A percentile compares a stretch with the other conserved stretches of the same genome.
phyloP scores from a whole-genome alignment of 352 stramenopile genomes.

The Phytophthora pini region DNA sequence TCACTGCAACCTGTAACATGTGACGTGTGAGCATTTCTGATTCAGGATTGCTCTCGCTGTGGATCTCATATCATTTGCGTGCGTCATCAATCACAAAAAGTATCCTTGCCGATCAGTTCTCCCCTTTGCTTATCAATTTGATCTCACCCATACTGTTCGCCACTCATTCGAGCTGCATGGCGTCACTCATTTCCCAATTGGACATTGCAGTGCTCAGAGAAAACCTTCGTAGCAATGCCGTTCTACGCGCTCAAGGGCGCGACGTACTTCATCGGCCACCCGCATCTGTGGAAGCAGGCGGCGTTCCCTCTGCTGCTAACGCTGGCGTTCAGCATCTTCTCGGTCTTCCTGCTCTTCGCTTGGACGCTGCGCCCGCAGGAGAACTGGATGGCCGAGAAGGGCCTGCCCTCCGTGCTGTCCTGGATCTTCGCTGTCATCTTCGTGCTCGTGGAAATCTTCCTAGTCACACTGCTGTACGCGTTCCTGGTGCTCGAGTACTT shows the following conservation, averaged over 20 bases:
- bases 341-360: conserved; percentile 53
- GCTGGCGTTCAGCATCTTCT: conserved; percentile 50
- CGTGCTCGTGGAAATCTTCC: conserved; percentile 65
- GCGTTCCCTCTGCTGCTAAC: conserved; percentile 61
- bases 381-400: conserved; percentile 39
- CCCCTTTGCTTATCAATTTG: conserved; percentile 24
- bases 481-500: conserved; percentile 57
- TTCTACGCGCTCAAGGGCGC: conserved; percentile 53
- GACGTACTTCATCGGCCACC: conserved; percentile 56
- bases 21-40: conserved; percentile 7
- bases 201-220: conserved; percentile 1
- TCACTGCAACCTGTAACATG: conserved; percentile 22
- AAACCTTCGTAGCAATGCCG: conserved; percentile 22
- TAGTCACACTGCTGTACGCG: conserved; percentile 56
- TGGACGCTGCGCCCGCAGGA: conserved; percentile 52
- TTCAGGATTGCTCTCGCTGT: conserved; percentile 15
- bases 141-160: conserved; percentile 10
- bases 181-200: conserved; percentile 26
- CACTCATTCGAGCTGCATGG: conserved; percentile 7
- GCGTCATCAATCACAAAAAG: conserved; percentile 19
- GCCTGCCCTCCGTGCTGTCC: conserved; percentile 43
- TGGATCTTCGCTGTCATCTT: conserved; percentile 61
- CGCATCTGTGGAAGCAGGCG: conserved; percentile 52
- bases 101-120: background rate
- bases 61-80: conserved; percentile 9